Evolutionary conservation across 2,329 filamentous ascomycete genomes (phyloP).

Genomic region (Arachnomyces sp.): DNA sequence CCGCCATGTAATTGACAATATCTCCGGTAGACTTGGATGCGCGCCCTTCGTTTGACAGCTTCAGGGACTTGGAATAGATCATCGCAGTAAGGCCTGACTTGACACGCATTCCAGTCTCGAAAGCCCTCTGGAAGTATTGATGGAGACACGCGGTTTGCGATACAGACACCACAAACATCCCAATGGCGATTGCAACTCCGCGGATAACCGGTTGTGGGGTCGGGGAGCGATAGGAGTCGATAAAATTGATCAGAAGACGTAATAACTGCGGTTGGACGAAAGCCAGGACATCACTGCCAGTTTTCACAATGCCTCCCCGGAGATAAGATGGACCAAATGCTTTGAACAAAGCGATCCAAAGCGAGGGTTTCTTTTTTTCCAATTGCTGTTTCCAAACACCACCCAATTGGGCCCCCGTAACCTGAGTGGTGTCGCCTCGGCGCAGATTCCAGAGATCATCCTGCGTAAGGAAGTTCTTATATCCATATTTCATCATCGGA

Average conservation of each 20-base stretch:
- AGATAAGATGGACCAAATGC: constrained; percentile 82
- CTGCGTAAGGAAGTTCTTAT: constrained; percentile 84
- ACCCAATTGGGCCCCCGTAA: constrained; percentile 63
- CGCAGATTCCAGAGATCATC: constrained; percentile 93
- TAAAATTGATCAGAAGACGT: constrained; percentile 73
- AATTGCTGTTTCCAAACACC: constrained; percentile 71
- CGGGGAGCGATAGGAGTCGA: constrained; percentile 62
- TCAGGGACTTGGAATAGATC: constrained; percentile 87
- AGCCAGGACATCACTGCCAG: constrained; percentile 74
- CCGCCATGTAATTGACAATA: constrained; percentile 99
- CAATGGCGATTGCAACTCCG: constrained; percentile 78
- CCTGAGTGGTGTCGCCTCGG: constrained; percentile 67
- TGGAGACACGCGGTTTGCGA: constrained; percentile 86
- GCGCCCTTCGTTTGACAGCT: constrained; percentile 86
- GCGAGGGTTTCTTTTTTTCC: constrained; percentile 63
- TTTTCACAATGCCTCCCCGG: constrained; percentile 76
- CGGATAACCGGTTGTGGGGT: constrained; percentile 70
- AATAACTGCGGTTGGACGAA: constrained; percentile 90
- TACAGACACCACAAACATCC: constrained; percentile 84
- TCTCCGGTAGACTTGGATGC: constrained; percentile 87
- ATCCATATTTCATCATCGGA: constrained; percentile 90
- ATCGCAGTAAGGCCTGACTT: constrained; percentile 83
- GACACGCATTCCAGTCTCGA: constrained; percentile 94
- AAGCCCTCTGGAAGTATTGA: constrained; percentile 94
- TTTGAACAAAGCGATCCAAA: constrained; percentile 79